Base-by-base conservation (phyloP, 441 rosid species). In the Populus hybrid region DNA sequence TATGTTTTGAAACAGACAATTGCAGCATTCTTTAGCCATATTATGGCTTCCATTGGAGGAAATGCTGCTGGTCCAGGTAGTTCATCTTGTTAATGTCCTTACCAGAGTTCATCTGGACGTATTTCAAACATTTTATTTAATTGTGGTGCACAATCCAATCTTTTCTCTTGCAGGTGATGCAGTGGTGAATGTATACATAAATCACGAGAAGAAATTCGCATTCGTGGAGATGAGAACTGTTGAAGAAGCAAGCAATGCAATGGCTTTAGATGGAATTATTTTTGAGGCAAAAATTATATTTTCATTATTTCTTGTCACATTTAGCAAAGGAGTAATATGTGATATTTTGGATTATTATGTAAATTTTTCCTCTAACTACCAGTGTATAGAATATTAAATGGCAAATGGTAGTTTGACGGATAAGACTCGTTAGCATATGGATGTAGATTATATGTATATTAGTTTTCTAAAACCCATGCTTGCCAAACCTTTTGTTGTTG, bases 201-300 rank as follows among this genome's bases (percentile, higher is more conserved):
- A 92, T 87, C 92, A 92, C 8, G 98, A 92, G 81, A 93, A 91
- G 88, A 93, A 93, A 84, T 93, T 90, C 72, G 98, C 97, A 21
- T 93, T 93, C 81, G 98, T 93, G 72, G 94, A 93, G 83, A 93
- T 93, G 98, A 86, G 97, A 80, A 90, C 98, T 73, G 97, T 92
- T 73, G 97, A 93, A 84, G 98, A 93, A 83, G 95, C 97, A 28
- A 93, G 98, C 79, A 92, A 93, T 82, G 97, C 95, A 5, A 93
- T 93, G 98, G 92, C 97, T 34, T 85, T 93, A 77, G 97, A 93
- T 82, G 97, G 98, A 69, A 90, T 93, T 69, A 90, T 92, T 72
- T 93, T 93, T 76, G 97, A 93, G 95, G 98, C 57, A 36, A 35
- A 24, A 14, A 36, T 40, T 23, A 18, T 21, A 10, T 7, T 70